These are phyloP conservation scores for Eucalyptus decipiens DNA, from an alignment of 345 rosid genomes.

Conservation along the genomic window DNA sequence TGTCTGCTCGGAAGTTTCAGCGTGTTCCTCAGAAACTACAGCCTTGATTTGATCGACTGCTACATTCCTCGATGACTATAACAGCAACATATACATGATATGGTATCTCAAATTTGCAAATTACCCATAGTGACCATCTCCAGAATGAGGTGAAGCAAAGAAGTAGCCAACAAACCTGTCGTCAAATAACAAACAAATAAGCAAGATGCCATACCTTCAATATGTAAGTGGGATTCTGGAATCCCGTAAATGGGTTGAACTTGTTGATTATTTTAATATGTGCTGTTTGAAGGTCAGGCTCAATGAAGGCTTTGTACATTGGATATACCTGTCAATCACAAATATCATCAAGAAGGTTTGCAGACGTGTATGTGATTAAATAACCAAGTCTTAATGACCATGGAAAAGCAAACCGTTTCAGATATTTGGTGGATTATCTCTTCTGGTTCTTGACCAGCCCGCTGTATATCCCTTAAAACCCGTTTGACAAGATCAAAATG, in stretches of 20 bases:
- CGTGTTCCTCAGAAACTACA: constrained; percentile 50
- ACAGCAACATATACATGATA: constrained; percentile 2
- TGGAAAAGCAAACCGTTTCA: constrained; percentile 54
- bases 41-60: constrained; percentile 62
- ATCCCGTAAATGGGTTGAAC: constrained; percentile 95
- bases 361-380: neutral
- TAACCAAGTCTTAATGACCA: neutral
- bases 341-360: neutral
- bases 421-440: constrained; percentile 98
- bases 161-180: neutral
- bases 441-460: constrained; percentile 97
- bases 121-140: neutral
- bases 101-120: neutral
- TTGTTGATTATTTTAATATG: constrained; percentile 87
- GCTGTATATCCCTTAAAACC: constrained; percentile 93
- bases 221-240: constrained; percentile 93
- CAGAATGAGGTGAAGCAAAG: neutral
- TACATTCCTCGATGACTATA: constrained; percentile 71
- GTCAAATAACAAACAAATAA: neutral
- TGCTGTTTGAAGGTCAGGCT: constrained; percentile 98
- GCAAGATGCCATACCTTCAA: constrained; percentile 50
- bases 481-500: constrained; percentile 99
- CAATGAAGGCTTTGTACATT: constrained; percentile 98
- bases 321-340: constrained; percentile 73
- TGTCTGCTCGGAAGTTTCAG: constrained; percentile 70